Conservation (phyloP, 169 alveolate genomes). For the Eimeria maxima region DNA sequence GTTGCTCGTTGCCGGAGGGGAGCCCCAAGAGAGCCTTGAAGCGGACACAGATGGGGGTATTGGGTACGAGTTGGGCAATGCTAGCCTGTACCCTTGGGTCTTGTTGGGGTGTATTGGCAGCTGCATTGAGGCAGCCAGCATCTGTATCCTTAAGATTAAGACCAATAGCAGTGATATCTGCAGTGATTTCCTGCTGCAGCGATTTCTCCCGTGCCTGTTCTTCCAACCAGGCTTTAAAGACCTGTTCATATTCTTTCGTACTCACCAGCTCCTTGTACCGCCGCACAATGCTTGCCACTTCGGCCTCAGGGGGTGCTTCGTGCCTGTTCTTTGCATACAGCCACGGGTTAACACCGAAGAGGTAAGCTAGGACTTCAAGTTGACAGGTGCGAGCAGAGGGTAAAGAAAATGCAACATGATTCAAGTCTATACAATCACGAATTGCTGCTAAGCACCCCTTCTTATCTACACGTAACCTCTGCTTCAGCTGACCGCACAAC, state of each 20-base stretch:
- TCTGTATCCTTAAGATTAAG: conserved; percentile 14
- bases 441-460: conserved; percentile 46
- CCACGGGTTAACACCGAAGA: conserved; percentile 78
- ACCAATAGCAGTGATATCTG: conserved; percentile 31
- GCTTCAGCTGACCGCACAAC: conserved; percentile 51
- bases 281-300: conserved; percentile 16
- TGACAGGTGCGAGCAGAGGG: conserved; percentile 72
- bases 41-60: conserved; percentile 74
- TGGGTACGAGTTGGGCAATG: conserved; percentile 46
- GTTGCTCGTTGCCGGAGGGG: conserved; percentile 77
- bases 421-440: conserved; percentile 38
- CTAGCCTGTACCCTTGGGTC: conserved; percentile 44
- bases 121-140: neutral
- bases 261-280: conserved; percentile 47
- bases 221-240: conserved; percentile 30
- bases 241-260: conserved; percentile 47
- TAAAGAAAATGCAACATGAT: conserved; percentile 19
- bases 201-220: conserved; percentile 47
- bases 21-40: conserved; percentile 74
- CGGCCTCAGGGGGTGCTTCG: conserved; percentile 66
- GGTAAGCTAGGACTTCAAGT: conserved; percentile 54
- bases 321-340: conserved; percentile 68
- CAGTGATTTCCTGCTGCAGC: conserved; percentile 20
- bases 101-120: conserved; percentile 27
- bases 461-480: conserved; percentile 21